Evolutionary conservation across 176 grass and related monocot genomes (phyloP).

Genomic region (Oryza nivara): DNA sequence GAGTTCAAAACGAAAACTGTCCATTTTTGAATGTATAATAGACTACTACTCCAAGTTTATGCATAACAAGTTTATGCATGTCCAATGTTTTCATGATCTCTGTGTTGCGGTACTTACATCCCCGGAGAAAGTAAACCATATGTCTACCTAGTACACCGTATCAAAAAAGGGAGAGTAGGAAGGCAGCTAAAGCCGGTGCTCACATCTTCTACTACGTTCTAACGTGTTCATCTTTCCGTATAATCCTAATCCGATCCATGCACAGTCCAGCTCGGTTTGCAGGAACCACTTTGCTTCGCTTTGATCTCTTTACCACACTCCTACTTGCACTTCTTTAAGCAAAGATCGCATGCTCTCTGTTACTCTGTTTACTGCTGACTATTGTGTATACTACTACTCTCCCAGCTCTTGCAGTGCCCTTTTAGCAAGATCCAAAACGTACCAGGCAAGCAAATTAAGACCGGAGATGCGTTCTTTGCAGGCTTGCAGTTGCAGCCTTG

Average conservation of each 20-base stretch:
- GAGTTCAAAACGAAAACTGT: background rate
- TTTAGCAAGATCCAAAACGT: constrained; percentile 46
- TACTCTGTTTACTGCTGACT: background rate
- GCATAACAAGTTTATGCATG: too few species aligned
- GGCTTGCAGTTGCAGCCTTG: constrained; percentile 3
- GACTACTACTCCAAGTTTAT: background rate
- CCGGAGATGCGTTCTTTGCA: background rate
- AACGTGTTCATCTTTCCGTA: constrained; percentile 5
- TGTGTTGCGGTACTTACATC: background rate
- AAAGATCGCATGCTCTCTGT: constrained; percentile 24
- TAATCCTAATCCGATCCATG: background rate
- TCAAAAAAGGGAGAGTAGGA: background rate
- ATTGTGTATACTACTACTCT: background rate
- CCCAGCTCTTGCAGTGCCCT: background rate
- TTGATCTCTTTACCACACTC: constrained; percentile 34
- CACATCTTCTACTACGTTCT: background rate
- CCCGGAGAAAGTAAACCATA: background rate
- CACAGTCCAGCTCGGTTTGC: constrained; percentile 29
- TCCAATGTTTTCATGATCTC: background rate
- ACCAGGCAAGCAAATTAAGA: constrained; percentile 39
- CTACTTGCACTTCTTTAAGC: constrained; percentile 22
- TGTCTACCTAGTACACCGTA: background rate
- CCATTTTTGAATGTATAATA: background rate
- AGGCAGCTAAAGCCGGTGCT: constrained; percentile 32
- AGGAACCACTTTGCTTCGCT: constrained; percentile 36